Evolutionary conservation across 371 early-diverging fungal species (phyloP), one percentile per base, ranked within the genome.

Genomic region (Funneliformis caledonium): DNA sequence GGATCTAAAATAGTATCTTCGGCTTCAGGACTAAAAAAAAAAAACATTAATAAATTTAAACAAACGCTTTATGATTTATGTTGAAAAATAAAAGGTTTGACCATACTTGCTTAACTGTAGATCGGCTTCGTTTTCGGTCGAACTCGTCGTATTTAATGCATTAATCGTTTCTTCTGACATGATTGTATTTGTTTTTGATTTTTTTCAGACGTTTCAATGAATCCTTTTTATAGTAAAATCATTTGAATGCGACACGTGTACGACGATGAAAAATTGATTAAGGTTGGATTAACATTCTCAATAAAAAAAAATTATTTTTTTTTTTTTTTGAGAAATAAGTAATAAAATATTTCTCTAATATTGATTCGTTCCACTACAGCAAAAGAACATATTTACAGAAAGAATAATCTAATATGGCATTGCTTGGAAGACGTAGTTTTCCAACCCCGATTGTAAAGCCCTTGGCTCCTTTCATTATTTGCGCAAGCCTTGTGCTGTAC

Each of bases 361-460:
- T 4, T 47, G 16, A 56, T 56, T 19, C 56, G 16, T 56, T 56
- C 19, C 10, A 64, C 19, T 22, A 64, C 6, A 16, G 16, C 4
- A 14, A 60, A 5, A 16, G 26, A 11, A n/a, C 10, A 26, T 10
- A 19, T 11, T 31, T 64, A 9, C 64, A 26, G 10, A 8, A 33
- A 73, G 31, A 31, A 31, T 7, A 33, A 73, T 2, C 22, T 4
- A 52, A 31, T 10, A 73, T 73, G 73, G 48, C 52, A 50, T 73
- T 73, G 16, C 16, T 73, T 31, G 78, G 78, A 2, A n/a, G 42
- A 48, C 78, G 56, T 68, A 68, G n/a, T 8, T 78, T 19, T 19
- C 78, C 78, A 16, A 43, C 56, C 14, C 78, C 68, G 11, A 68
- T 78, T 22, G 19, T 65, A 68, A 78, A 10, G 68, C 78, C 78